A percentile compares a stretch with the other conserved stretches of the same genome.
These are phyloP conservation scores for Exophiala alcalophila DNA, from an alignment of 2,329 filamentous ascomycete genomes.

Conservation along the genomic window DNA sequence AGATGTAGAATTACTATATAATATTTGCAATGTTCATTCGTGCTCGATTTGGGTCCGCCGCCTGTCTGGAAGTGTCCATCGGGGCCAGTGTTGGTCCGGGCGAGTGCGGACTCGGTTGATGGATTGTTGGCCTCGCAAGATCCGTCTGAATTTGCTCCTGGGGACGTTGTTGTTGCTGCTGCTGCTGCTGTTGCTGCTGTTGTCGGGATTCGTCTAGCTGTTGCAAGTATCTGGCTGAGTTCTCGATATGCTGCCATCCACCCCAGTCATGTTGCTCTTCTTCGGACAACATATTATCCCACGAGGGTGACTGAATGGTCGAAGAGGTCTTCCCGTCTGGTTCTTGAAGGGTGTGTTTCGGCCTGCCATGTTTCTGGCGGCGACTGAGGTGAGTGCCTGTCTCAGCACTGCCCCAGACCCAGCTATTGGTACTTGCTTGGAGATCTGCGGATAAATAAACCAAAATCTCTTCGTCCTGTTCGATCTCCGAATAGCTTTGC, in stretches of 20 bases:
- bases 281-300: slow-evolving; percentile 44
- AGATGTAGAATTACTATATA: slow-evolving; percentile 35
- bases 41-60: slow-evolving; percentile 37
- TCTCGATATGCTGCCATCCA: slow-evolving; percentile 74
- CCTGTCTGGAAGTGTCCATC: slow-evolving; percentile 25
- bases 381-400: slow-evolving; percentile 32
- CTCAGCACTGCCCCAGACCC: slow-evolving; percentile 74
- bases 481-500: slow-evolving; percentile 42
- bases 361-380: slow-evolving; percentile 28
- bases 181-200: slow-evolving; percentile 14
- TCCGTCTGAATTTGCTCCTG: slow-evolving; percentile 8
- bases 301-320: slow-evolving; percentile 19
- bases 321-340: slow-evolving; percentile 22
- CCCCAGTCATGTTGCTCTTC: slow-evolving; percentile 68
- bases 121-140: slow-evolving; percentile 25
- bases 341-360: slow-evolving; percentile 17
- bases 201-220: slow-evolving; percentile 34
- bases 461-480: slow-evolving; percentile 80
- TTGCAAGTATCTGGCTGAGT: slow-evolving; percentile 56
- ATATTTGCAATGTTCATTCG: slow-evolving; percentile 49
- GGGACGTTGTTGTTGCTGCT: too few relatives aligned
- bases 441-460: slow-evolving; percentile 83
- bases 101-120: too few relatives aligned
- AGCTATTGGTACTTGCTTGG: slow-evolving; percentile 69
- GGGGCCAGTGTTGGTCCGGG: slow-evolving; percentile 29